phyloP scores from a whole-genome alignment of 2,329 filamentous ascomycete species.

The Verticillium albo-atrum region DNA sequence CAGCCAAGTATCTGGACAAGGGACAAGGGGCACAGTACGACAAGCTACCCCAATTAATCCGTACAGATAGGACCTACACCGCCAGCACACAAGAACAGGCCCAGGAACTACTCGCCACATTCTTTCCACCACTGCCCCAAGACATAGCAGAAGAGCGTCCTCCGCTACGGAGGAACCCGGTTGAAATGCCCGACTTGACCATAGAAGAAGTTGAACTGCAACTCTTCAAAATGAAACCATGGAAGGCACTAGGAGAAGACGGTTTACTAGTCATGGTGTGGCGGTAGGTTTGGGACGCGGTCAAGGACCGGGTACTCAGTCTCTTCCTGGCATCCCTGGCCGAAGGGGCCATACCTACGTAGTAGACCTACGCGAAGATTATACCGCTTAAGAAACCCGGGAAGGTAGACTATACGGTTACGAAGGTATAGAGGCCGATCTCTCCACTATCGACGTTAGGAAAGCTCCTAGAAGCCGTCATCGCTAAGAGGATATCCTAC shows the following conservation, averaged over 20 bases:
- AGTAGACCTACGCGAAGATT: slow-evolving; percentile 15
- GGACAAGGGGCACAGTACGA: slow-evolving; percentile 13
- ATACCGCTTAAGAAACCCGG: slow-evolving; percentile 22
- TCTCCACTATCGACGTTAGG: slow-evolving; percentile 19
- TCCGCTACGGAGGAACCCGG: neutral
- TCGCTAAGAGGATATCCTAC: neutral
- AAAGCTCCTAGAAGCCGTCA: slow-evolving; percentile 11
- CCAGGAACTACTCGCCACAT: slow-evolving; percentile 13
- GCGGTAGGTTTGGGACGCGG: slow-evolving; percentile 10
- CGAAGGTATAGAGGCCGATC: slow-evolving; percentile 20
- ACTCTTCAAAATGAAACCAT: slow-evolving; percentile 12
- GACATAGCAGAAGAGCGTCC: slow-evolving; percentile 13
- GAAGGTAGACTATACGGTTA: slow-evolving; percentile 18
- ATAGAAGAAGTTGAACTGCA: slow-evolving; percentile 15
- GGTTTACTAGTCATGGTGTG: slow-evolving; percentile 11
- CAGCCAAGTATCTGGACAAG: slow-evolving; percentile 19
- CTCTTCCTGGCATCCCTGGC: too few species aligned
- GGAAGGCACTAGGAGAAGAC: slow-evolving; percentile 16
- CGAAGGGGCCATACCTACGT: neutral
- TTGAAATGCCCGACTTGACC: slow-evolving; percentile 11
- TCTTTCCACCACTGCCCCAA: slow-evolving; percentile 15
- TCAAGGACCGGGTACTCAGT: slow-evolving; percentile 8
- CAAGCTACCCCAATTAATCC: slow-evolving; percentile 16
- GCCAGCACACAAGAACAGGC: slow-evolving; percentile 11
- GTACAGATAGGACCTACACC: slow-evolving; percentile 12